Evolutionary conservation across 2,329 filamentous ascomycete species (phyloP).

Genomic region (Aschersonia sp.): DNA sequence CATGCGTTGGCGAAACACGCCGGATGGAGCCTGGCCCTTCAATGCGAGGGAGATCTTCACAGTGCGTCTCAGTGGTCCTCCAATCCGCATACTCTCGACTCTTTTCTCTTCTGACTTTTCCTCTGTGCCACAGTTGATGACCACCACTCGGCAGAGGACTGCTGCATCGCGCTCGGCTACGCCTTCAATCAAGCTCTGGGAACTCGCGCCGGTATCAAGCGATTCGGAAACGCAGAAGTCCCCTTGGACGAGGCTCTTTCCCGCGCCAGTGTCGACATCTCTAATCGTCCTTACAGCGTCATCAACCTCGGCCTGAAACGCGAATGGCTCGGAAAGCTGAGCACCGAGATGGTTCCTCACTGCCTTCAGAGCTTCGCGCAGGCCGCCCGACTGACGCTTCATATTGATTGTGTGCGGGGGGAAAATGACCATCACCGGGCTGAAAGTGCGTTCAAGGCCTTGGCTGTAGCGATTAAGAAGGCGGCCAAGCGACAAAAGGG

Average conservation of each 20-base stretch:
- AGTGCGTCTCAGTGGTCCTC: slow-evolving; percentile 41
- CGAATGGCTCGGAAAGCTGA: slow-evolving; percentile 88
- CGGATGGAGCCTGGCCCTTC: slow-evolving; percentile 78
- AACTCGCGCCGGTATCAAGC: slow-evolving; percentile 64
- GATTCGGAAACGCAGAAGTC: slow-evolving; percentile 84
- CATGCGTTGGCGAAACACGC: slow-evolving; percentile 93
- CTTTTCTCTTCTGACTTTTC: neutral
- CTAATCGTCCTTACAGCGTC: slow-evolving; percentile 77
- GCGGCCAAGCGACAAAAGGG: slow-evolving; percentile 64
- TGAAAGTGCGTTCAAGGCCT: slow-evolving; percentile 93
- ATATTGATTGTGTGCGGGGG: slow-evolving; percentile 83
- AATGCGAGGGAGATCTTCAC: slow-evolving; percentile 79
- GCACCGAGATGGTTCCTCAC: slow-evolving; percentile 94
- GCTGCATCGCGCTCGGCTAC: slow-evolving; percentile 76
- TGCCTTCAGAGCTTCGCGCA: slow-evolving; percentile 90
- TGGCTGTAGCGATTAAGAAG: slow-evolving; percentile 71
- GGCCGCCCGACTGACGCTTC: slow-evolving; percentile 78
- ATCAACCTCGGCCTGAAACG: slow-evolving; percentile 73
- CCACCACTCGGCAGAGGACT: slow-evolving; percentile 95
- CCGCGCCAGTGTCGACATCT: slow-evolving; percentile 86
- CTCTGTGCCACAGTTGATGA: slow-evolving; percentile 58
- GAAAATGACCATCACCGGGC: slow-evolving; percentile 93
- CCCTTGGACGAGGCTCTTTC: slow-evolving; percentile 93
- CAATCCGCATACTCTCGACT: neutral
- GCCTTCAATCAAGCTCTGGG: slow-evolving; percentile 75